These are phyloP conservation scores for Trametes meyenii DNA, from an alignment of 768 basidiomycete genomes.

Conservation along the genomic window DNA sequence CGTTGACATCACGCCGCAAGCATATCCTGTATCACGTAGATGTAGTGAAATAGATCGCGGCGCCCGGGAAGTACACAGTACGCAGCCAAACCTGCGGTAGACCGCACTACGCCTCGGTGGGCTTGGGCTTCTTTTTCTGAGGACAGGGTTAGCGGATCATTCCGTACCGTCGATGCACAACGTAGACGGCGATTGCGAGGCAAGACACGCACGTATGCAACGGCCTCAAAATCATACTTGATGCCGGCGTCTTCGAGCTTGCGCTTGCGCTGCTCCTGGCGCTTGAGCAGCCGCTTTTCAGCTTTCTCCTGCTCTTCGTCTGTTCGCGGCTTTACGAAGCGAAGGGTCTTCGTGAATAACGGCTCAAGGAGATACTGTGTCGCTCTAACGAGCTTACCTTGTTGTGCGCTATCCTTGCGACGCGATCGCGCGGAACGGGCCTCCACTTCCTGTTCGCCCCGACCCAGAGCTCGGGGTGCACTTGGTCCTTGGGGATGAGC, in stretches of 20 bases:
- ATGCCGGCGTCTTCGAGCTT: constrained; percentile 84
- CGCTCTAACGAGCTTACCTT: constrained; percentile 56
- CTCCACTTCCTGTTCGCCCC: constrained; percentile 96
- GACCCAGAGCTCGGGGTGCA: constrained; percentile 94
- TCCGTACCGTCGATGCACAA: background rate
- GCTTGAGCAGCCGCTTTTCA: constrained; percentile 68
- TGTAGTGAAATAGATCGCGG: background rate
- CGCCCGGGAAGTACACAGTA: background rate
- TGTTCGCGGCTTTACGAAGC: constrained; percentile 61
- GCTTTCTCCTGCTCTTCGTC: constrained; percentile 67
- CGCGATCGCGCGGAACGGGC: constrained; percentile 68
- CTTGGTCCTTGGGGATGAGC: constrained; percentile 83
- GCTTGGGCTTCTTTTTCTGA: constrained; percentile 42
- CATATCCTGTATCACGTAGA: too few species aligned
- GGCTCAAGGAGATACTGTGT: background rate
- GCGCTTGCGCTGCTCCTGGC: constrained; percentile 75
- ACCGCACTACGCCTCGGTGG: constrained; percentile 24
- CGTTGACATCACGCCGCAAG: too few species aligned
- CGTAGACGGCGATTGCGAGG: background rate
- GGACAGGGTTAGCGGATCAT: constrained; percentile 1
- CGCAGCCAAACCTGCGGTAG: background rate
- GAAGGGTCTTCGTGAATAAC: background rate
- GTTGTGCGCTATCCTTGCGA: constrained; percentile 77
- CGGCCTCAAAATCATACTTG: constrained; percentile 80
- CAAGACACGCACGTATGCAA: constrained; percentile 71